A percentile compares a stretch with the other conserved stretches of the same genome.
Conservation (phyloP, 371 early-diverging fungal genomes). For the Blyttiomyces sp. region DNA sequence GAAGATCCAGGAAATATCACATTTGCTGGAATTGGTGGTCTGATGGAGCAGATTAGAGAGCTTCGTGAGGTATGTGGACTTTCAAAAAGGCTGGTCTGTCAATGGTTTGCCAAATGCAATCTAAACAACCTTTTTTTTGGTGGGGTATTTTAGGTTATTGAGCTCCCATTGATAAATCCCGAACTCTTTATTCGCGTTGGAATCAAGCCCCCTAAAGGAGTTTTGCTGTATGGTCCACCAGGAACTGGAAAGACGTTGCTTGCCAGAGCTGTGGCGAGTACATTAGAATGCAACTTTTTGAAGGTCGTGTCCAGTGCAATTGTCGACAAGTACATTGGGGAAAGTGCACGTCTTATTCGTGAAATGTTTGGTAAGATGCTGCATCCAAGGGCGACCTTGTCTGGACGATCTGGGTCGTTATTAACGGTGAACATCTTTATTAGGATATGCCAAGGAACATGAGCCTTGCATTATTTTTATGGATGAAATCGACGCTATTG, state of each 20-base stretch:
- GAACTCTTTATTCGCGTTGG: conserved; percentile 98
- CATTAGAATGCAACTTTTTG: conserved; percentile 94
- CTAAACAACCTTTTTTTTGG: not conserved
- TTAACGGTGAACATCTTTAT: not conserved
- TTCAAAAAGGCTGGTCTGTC: not conserved
- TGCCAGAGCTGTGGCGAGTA: conserved; percentile 97
- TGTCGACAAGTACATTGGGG: conserved; percentile 99
- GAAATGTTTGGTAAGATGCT: conserved; percentile 92
- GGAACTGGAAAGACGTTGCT: conserved; percentile 80
- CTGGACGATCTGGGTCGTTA: not conserved
- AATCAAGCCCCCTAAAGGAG: conserved; percentile 98
- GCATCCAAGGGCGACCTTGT: not conserved
- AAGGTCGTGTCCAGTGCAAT: conserved; percentile 97
- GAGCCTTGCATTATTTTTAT: conserved; percentile 99
- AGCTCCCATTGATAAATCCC: conserved; percentile 98
- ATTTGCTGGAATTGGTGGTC: conserved; percentile 98
- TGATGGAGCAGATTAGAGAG: conserved; percentile 97
- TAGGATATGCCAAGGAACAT: conserved; percentile 96
- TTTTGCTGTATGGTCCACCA: conserved; percentile 98
- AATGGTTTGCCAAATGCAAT: not conserved
- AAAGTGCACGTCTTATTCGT: conserved; percentile 93
- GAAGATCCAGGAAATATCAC: conserved; percentile 95
- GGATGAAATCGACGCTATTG: conserved; percentile 99
- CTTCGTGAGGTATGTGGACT: conserved; percentile 77
- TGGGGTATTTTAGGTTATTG: conserved; percentile 73